These are phyloP conservation scores for Paraphoma sp. DNA, from an alignment of 2,329 filamentous ascomycete genomes.

Conservation along the genomic window DNA sequence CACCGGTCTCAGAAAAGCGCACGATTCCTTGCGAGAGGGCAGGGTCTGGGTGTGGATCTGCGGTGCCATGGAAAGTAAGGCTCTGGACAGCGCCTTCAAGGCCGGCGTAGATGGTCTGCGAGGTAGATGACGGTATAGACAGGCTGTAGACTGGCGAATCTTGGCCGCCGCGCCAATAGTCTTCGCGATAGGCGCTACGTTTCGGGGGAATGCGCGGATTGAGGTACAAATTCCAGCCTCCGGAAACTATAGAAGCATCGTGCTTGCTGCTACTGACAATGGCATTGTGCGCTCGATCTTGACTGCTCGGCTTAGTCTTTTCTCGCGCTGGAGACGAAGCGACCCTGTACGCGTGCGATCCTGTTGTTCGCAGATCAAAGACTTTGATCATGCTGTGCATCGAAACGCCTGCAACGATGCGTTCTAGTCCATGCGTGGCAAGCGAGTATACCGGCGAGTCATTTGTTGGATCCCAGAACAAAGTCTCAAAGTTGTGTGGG, in stretches of 20 bases:
- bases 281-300: constrained; percentile 21
- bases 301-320: constrained; percentile 1
- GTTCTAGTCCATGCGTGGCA: constrained; percentile 62
- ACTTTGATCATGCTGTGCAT: constrained; percentile 66
- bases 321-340: constrained; percentile 27
- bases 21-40: constrained; percentile 31
- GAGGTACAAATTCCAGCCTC: constrained; percentile 58
- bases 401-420: constrained; percentile 63
- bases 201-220: constrained; percentile 40
- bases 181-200: constrained; percentile 18
- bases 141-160: constrained; percentile 57
- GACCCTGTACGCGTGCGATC: constrained; percentile 49
- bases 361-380: constrained; percentile 65
- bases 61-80: constrained; percentile 52
- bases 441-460: constrained; percentile 66
- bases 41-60: constrained; percentile 54
- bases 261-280: constrained; percentile 13
- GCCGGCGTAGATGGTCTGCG: constrained; percentile 56
- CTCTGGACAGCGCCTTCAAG: constrained; percentile 54
- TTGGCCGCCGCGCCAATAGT: constrained; percentile 24
- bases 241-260: constrained; percentile 11
- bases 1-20: constrained; percentile 14
- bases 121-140: constrained; percentile 53
- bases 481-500: constrained; percentile 53
- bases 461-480: constrained; percentile 64